A percentile compares a stretch with the other conserved stretches of the same genome.
phyloP scores from a whole-genome alignment of 805 yeast species.

The Ogataea wickerhamii region DNA sequence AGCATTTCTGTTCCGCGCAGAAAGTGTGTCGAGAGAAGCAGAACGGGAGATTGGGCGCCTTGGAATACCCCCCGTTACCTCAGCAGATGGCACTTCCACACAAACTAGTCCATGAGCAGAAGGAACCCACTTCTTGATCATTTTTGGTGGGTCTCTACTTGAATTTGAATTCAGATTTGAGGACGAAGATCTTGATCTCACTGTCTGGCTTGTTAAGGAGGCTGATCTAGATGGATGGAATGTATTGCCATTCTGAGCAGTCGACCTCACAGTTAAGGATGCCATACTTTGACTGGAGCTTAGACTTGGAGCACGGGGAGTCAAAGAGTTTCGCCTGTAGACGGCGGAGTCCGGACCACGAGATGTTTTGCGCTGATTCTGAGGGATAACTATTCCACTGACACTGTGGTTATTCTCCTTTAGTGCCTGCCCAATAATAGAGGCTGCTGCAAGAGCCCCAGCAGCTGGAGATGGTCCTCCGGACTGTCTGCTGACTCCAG shows the following conservation, averaged over 20 bases:
- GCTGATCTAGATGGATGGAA: not conserved
- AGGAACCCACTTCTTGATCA: conserved; percentile 68
- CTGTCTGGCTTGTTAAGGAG: not conserved
- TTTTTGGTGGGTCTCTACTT: conserved; percentile 32
- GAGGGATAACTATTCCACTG: conserved; percentile 31
- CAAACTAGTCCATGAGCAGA: conserved; percentile 68
- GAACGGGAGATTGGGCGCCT: conserved; percentile 19
- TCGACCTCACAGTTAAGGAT: not conserved
- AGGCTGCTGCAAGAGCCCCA: conserved; percentile 62
- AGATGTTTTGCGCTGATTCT: conserved; percentile 20
- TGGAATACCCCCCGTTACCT: conserved; percentile 8
- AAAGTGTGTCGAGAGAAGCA: conserved; percentile 22
- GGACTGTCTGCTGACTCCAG: conserved; percentile 18
- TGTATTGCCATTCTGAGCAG: not conserved
- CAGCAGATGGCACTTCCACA: conserved; percentile 58
- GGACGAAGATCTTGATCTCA: not conserved
- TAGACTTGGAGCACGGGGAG: conserved; percentile 17
- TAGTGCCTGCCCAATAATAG: conserved; percentile 49
- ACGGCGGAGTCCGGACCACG: conserved; percentile 17
- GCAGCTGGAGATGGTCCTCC: conserved; percentile 34
- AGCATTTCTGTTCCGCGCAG: conserved; percentile 16
- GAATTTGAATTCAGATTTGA: not conserved
- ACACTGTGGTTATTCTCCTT: conserved; percentile 33
- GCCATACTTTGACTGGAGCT: not conserved
- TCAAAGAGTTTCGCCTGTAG: conserved; percentile 8